Conservation (phyloP, 75 land plant species). For the Selaginella moellendorffii region DNA sequence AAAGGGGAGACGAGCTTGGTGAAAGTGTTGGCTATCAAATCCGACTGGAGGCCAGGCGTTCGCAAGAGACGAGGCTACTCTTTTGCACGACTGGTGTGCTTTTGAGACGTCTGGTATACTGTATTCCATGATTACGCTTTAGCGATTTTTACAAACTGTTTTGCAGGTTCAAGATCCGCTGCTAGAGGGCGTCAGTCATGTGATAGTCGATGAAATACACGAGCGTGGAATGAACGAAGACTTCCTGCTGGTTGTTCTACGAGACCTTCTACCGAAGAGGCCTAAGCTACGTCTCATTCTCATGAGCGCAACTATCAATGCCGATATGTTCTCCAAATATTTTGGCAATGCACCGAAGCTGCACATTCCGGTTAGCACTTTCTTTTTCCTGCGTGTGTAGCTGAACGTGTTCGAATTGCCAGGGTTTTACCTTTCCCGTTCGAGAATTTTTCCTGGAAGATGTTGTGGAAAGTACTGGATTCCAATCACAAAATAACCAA, state of each 20-base stretch:
- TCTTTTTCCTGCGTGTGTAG: background rate
- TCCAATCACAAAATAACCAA: slow-evolving; percentile 33
- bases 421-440: slow-evolving; percentile 94
- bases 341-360: slow-evolving; percentile 81
- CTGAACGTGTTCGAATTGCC: background rate
- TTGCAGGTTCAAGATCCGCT: slow-evolving; percentile 76
- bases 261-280: slow-evolving; percentile 66
- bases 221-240: slow-evolving; percentile 99
- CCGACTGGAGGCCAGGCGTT: slow-evolving; percentile 64
- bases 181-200: slow-evolving; percentile 65
- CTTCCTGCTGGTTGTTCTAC: slow-evolving; percentile 69
- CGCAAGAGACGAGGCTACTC: slow-evolving; percentile 55
- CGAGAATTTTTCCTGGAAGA: slow-evolving; percentile 78
- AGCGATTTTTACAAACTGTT: slow-evolving; percentile 2
- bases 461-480: slow-evolving; percentile 60
- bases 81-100: slow-evolving; percentile 96
- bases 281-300: slow-evolving; percentile 76
- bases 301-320: slow-evolving; percentile 99
- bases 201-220: slow-evolving; percentile 95
- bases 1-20: slow-evolving; percentile 83
- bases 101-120: slow-evolving; percentile 58
- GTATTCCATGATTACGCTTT: background rate
- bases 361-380: slow-evolving; percentile 56
- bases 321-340: slow-evolving; percentile 74
- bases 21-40: slow-evolving; percentile 95